Percentiles rank a stretch among this genome's conserved stretches.
phyloP scores from a whole-genome alignment of 805 yeast genomes.

The Suhomyces xylopsoci region DNA sequence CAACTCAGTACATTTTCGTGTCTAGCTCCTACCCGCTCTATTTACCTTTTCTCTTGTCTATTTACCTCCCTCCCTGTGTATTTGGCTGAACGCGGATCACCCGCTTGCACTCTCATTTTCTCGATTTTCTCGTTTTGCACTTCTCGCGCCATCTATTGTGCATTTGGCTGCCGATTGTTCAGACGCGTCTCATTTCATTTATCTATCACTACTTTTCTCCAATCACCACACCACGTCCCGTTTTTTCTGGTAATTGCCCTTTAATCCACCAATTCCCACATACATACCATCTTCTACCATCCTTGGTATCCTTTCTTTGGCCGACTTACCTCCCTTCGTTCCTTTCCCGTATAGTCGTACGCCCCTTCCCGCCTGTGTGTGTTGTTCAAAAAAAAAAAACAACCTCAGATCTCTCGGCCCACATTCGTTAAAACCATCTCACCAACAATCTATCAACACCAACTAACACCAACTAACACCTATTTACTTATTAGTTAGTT shows the following conservation, averaged over 20 bases:
- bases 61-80: not conserved
- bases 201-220: not conserved
- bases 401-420: not conserved
- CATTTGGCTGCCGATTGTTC: not conserved
- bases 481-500: too few relatives aligned
- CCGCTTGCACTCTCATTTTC: not conserved
- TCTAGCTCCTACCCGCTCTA: not conserved
- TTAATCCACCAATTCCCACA: not conserved
- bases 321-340: not conserved
- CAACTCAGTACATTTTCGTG: not conserved
- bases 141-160: not conserved
- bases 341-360: not conserved
- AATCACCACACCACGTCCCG: not conserved
- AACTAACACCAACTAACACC: not conserved
- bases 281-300: not conserved
- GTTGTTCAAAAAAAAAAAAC: not conserved
- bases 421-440: not conserved
- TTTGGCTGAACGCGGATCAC: not conserved
- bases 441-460: too few relatives aligned
- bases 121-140: not conserved
- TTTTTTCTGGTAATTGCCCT: not conserved
- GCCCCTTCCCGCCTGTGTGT: conserved; percentile 1
- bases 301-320: not conserved
- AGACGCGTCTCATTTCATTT: not conserved
- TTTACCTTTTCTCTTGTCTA: not conserved